These are phyloP conservation scores for Lipomyces starkeyi DNA, from an alignment of 805 yeast genomes.

Conservation along the genomic window DNA sequence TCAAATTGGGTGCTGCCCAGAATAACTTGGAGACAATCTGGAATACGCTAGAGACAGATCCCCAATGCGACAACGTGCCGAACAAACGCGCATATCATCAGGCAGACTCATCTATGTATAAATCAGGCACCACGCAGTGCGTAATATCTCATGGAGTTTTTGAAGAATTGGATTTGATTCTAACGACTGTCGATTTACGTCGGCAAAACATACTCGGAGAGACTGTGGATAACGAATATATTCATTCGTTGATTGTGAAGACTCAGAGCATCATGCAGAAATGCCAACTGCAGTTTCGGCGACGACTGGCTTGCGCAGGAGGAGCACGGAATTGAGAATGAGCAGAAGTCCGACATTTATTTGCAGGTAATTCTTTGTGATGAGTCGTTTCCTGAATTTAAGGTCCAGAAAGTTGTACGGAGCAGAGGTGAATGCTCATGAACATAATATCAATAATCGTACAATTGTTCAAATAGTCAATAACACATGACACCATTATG, in stretches of 20 bases:
- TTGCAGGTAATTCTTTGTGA: neutral
- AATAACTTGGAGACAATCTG: slow-evolving; percentile 7
- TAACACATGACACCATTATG: neutral
- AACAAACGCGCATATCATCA: neutral
- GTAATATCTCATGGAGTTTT: slow-evolving; percentile 6
- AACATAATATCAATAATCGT: neutral
- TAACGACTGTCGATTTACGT: slow-evolving; percentile 14
- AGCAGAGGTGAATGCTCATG: neutral
- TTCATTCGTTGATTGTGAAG: neutral
- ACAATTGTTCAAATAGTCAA: neutral
- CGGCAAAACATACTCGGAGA: slow-evolving; percentile 19
- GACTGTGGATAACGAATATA: slow-evolving; percentile 5
- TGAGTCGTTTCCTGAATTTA: neutral
- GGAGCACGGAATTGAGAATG: neutral
- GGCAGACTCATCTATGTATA: neutral
- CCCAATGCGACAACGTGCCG: neutral
- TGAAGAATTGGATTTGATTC: slow-evolving; percentile 14
- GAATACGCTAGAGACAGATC: neutral
- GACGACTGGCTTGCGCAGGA: neutral
- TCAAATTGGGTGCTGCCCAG: slow-evolving; percentile 17
- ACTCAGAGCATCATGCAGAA: neutral
- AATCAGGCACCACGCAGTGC: neutral
- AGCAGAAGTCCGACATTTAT: neutral
- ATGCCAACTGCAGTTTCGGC: slow-evolving; percentile 1
- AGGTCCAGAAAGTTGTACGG: neutral